Percentiles rank a stretch among this genome's conserved stretches.
Conservation (phyloP, 2,329 filamentous ascomycete species). For the Fusarium sp. region DNA sequence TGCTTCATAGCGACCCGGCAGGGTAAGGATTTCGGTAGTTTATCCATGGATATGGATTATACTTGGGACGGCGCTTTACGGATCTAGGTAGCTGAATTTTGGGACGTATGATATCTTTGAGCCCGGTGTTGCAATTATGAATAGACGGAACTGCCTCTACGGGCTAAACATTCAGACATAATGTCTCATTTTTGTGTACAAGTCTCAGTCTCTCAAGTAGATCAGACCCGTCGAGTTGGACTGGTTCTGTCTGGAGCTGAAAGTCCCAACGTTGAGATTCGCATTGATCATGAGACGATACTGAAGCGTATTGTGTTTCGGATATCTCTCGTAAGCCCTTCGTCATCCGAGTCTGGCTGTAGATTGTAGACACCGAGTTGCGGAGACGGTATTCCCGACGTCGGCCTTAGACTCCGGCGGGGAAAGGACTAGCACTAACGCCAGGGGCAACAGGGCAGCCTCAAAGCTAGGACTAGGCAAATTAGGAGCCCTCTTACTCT, state of each 20-base stretch:
- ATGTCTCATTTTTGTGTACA: background rate
- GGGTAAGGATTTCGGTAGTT: slow-evolving; percentile 1
- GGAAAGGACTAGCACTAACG: slow-evolving; percentile 6
- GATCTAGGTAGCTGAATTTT: slow-evolving; percentile 20
- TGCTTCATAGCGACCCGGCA: slow-evolving; percentile 4
- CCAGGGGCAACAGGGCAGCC: slow-evolving; percentile 16
- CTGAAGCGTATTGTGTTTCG: background rate
- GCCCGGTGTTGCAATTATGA: slow-evolving; percentile 13
- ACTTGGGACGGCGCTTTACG: slow-evolving; percentile 32
- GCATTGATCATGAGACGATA: background rate
- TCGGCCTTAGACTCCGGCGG: slow-evolving; percentile 24
- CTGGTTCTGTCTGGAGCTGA: background rate
- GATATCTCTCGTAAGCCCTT: background rate
- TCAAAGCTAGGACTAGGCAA: background rate
- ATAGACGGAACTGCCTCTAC: slow-evolving; percentile 9
- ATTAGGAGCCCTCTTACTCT: background rate
- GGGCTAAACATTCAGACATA: background rate
- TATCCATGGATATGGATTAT: slow-evolving; percentile 2
- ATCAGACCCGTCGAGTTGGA: background rate
- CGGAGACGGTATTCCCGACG: slow-evolving; percentile 16
- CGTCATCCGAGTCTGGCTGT: background rate
- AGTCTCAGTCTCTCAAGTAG: background rate
- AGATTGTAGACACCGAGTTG: slow-evolving; percentile 4
- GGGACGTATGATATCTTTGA: slow-evolving; percentile 14
- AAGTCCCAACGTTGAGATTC: background rate